A percentile compares a stretch with the other conserved stretches of the same genome.
Evolutionary conservation across 1,139 yeast genomes (phyloP).

Genomic region (Candida sanyaensis): DNA sequence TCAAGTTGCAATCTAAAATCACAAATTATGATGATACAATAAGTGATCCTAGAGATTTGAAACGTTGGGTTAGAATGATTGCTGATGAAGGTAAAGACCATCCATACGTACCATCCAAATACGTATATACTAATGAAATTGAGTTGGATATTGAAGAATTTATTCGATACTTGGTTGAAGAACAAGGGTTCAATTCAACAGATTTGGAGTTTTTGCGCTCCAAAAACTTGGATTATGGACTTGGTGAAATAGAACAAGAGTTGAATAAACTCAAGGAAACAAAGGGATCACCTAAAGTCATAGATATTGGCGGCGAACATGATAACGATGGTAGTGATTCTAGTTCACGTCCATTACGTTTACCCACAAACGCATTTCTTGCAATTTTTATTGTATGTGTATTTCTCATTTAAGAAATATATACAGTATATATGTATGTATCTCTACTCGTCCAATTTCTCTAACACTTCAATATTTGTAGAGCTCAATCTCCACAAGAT

Average conservation of each 20-base stretch:
- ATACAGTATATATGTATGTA: not conserved
- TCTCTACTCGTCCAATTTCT: constrained; percentile 15
- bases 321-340: constrained; percentile 22
- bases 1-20: constrained; percentile 19
- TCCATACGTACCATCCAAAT: constrained; percentile 4
- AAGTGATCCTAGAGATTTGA: constrained; percentile 24
- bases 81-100: constrained; percentile 15
- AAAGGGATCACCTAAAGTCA: constrained; percentile 17
- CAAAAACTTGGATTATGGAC: constrained; percentile 33
- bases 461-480: constrained; percentile 56
- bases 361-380: constrained; percentile 6
- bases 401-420: constrained; percentile 3
- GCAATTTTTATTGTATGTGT: constrained; percentile 7
- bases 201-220: constrained; percentile 30
- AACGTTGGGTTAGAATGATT: constrained; percentile 28
- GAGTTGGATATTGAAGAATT: constrained; percentile 31
- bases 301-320: constrained; percentile 39
- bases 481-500: constrained; percentile 71
- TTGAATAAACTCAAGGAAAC: constrained; percentile 29
- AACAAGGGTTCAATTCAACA: constrained; percentile 29
- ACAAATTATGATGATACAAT: constrained; percentile 24
- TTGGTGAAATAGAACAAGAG: constrained; percentile 40
- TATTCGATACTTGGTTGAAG: constrained; percentile 26
- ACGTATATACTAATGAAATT: constrained; percentile 11
- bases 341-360: not conserved